These are phyloP conservation scores for Tulasnella sp. DNA, from an alignment of 768 basidiomycete genomes.

Conservation along the genomic window DNA sequence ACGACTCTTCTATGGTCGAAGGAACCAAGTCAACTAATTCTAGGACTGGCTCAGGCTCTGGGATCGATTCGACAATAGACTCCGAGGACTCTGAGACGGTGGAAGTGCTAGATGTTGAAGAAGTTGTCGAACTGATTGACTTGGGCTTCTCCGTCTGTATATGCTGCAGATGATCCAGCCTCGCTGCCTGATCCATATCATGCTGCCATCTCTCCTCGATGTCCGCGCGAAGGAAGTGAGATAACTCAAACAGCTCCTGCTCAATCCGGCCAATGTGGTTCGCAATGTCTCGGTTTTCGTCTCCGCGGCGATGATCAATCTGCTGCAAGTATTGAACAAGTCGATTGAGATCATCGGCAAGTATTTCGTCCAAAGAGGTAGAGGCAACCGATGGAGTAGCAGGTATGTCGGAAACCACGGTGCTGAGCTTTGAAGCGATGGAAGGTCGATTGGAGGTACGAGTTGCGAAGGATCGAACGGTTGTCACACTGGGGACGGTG, in stretches of 20 bases:
- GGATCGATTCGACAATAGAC: conserved; percentile 19
- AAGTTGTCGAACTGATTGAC: not conserved
- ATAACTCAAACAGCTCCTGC: conserved; percentile 50
- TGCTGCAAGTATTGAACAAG: conserved; percentile 47
- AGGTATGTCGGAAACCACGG: conserved; percentile 11
- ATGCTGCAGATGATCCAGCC: too few relatives aligned
- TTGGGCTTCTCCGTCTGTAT: not conserved
- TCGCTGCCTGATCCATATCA: conserved; percentile 12
- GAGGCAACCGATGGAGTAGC: too few relatives aligned
- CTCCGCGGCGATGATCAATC: conserved; percentile 46
- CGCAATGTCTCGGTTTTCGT: conserved; percentile 50
- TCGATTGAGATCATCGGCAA: conserved; percentile 29
- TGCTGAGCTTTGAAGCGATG: conserved; percentile 14
- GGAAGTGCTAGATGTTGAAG: not conserved
- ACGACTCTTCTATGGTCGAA: not conserved
- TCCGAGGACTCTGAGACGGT: too few relatives aligned
- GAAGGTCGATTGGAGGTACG: conserved; percentile 6
- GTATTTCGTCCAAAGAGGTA: too few relatives aligned
- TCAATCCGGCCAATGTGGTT: conserved; percentile 59
- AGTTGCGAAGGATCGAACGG: not conserved
- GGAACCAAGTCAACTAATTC: not conserved
- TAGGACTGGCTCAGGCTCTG: conserved; percentile 18
- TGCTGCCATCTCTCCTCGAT: conserved; percentile 11
- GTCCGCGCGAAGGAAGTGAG: conserved; percentile 20
- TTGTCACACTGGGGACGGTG: not conserved